These are phyloP conservation scores for Penicillium bovifimosum DNA, from an alignment of 495 filamentous ascomycete genomes.

Conservation along the genomic window DNA sequence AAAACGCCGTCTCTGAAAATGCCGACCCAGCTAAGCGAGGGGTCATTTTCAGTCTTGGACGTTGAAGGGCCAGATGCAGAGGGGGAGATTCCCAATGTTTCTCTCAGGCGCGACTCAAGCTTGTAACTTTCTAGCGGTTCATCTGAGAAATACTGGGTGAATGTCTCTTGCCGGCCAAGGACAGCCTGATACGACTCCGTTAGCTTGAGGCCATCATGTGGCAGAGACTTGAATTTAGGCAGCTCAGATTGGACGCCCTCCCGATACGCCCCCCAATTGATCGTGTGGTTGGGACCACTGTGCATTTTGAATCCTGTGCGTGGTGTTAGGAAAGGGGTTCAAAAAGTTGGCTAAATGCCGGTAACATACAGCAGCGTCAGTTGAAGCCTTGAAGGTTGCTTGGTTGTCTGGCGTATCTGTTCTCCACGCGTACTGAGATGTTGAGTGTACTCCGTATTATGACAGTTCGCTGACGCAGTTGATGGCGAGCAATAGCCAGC, in stretches of 20 bases:
- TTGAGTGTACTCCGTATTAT: background rate
- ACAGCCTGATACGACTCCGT: background rate
- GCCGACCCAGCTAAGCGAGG: background rate
- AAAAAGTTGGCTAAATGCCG: background rate
- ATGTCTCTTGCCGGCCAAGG: constrained; percentile 2
- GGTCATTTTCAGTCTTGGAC: background rate
- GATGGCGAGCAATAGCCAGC: too few species aligned
- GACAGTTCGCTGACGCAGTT: background rate
- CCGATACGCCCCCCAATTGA: background rate
- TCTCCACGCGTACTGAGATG: background rate
- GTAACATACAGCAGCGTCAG: background rate
- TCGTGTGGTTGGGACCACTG: background rate
- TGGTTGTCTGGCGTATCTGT: background rate
- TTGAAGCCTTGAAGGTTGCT: background rate
- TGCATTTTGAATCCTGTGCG: background rate
- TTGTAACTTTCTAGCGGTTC: constrained; percentile 1
- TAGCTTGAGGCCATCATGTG: background rate
- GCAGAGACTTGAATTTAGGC: background rate
- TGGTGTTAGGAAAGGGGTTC: background rate
- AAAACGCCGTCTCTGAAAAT: constrained; percentile 3
- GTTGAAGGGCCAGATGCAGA: background rate
- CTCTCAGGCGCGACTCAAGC: background rate
- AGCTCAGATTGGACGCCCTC: background rate
- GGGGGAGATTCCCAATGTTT: background rate
- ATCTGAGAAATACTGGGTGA: constrained; percentile 1